Evolutionary conservation across 176 grass and related monocot genomes (phyloP).

Genomic region (Lolium perenne): DNA sequence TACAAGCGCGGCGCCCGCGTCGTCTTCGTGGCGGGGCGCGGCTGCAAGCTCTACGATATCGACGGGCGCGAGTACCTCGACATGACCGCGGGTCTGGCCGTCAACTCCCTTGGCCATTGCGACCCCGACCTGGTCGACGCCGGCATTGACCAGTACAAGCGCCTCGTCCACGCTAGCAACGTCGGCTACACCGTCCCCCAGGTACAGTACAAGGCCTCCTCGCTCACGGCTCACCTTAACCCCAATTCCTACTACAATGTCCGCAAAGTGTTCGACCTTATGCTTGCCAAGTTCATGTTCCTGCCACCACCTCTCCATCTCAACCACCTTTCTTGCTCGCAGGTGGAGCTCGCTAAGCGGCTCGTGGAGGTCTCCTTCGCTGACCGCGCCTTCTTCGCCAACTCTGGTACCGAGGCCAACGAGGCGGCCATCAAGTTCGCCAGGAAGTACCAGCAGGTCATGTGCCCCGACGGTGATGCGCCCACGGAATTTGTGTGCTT

Average conservation of each 20-base stretch:
- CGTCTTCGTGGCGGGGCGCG: conserved; percentile 64
- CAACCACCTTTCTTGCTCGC: not conserved
- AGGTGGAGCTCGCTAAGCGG: conserved; percentile 73
- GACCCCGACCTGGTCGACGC: conserved; percentile 61
- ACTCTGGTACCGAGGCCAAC: conserved; percentile 87
- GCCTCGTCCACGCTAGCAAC: conserved; percentile 81
- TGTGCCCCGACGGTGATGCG: conserved; percentile 24
- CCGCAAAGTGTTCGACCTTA: not conserved
- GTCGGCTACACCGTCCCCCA: conserved; percentile 66
- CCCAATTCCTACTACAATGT: no score
- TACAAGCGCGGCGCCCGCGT: conserved; percentile 74
- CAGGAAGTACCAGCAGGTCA: conserved; percentile 72
- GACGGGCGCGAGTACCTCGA: conserved; percentile 92
- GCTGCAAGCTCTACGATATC: conserved; percentile 80
- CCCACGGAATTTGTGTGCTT: conserved; percentile 68
- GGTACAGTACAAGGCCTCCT: conserved; percentile 19
- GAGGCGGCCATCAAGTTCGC: conserved; percentile 98
- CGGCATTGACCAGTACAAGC: conserved; percentile 43
- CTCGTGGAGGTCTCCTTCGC: conserved; percentile 79
- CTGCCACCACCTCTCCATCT: not conserved
- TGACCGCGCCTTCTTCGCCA: conserved; percentile 75
- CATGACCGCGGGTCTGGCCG: conserved; percentile 86
- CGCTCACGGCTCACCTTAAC: not conserved
- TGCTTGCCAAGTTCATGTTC: not conserved
- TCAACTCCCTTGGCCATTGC: conserved; percentile 77